Evolutionary conservation across 768 basidiomycete genomes (phyloP).

Genomic region (Clavulina sp.): DNA sequence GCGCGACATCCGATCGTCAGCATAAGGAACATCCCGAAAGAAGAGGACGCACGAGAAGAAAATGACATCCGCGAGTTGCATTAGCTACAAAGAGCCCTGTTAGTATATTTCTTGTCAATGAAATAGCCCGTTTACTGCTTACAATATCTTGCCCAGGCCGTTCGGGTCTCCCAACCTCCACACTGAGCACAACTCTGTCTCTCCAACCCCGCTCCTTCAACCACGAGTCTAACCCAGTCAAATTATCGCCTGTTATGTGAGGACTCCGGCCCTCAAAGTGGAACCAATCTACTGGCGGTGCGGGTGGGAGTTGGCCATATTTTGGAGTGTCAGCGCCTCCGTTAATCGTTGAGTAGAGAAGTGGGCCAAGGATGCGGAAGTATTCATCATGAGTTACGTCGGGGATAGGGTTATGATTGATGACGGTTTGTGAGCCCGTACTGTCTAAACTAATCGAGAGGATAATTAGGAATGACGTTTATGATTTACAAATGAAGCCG

Average conservation of each 20-base stretch:
- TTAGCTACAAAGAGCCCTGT: conserved; percentile 30
- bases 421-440: conserved; percentile 35
- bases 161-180: conserved; percentile 57
- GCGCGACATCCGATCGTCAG: background rate
- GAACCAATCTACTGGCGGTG: conserved; percentile 68
- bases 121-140: conserved; percentile 5
- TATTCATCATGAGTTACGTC: conserved; percentile 81
- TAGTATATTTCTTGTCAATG: background rate
- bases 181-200: conserved; percentile 60
- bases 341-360: conserved; percentile 28
- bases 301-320: conserved; percentile 19
- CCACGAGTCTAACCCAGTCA: conserved; percentile 63
- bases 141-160: conserved; percentile 69
- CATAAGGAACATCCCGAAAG: background rate
- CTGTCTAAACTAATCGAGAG: background rate
- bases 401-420: conserved; percentile 77
- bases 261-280: conserved; percentile 71
- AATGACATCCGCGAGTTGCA: conserved; percentile 68
- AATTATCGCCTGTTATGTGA: conserved; percentile 62
- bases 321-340: background rate
- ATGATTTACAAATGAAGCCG: background rate
- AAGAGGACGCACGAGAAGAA: conserved; percentile 32
- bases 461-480: background rate
- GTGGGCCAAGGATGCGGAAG: conserved; percentile 57
- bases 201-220: conserved; percentile 75